Conservation (phyloP, 371 early-diverging fungal species). For the Mucor circinelloides region DNA sequence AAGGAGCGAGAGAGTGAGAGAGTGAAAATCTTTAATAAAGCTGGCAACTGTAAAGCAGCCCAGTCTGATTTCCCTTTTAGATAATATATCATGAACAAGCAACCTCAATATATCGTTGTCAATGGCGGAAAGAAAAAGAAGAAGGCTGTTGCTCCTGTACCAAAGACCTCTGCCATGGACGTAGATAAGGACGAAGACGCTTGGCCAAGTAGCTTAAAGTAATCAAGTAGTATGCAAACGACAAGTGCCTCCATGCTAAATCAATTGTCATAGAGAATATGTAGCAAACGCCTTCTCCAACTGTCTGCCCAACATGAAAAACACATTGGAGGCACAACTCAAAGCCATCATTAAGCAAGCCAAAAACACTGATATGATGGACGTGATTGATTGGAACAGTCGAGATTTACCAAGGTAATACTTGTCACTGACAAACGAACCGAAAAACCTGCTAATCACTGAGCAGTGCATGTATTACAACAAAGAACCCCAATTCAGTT, state of each 20-base stretch:
- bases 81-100: constrained; percentile 3
- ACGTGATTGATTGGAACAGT: constrained; percentile 80
- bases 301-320: constrained; percentile 42
- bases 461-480: constrained; percentile 15
- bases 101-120: constrained; percentile 21
- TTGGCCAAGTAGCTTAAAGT: constrained; percentile 21
- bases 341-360: constrained; percentile 48
- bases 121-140: constrained; percentile 19
- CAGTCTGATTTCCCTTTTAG: neutral
- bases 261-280: constrained; percentile 42
- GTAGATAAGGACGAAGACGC: neutral
- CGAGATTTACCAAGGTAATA: constrained; percentile 44
- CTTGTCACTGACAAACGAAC: neutral
- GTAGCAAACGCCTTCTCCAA: constrained; percentile 50
- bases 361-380: constrained; percentile 41
- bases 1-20: too few species aligned
- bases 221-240: neutral
- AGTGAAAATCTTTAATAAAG: neutral
- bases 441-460: neutral
- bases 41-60: neutral
- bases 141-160: neutral
- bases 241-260: neutral
- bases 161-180: neutral
- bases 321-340: constrained; percentile 42
- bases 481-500: constrained; percentile 14